Evolutionary conservation across 129 eudicot species (phyloP), one percentile per base, ranked within the genome.

Genomic region (Arctium lappa): DNA sequence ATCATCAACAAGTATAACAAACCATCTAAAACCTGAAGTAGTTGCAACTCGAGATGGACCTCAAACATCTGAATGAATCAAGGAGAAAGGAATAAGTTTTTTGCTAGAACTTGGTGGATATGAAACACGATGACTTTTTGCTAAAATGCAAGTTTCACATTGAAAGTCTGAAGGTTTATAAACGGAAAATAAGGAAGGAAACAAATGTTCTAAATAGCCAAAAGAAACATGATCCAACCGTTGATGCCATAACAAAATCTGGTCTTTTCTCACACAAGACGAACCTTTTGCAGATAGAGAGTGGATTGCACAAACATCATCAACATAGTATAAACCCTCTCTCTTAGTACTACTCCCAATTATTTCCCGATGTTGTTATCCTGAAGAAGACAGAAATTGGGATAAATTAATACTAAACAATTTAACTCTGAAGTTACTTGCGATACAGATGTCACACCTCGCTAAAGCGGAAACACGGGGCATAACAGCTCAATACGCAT

Each of bases 21-120:
- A 60, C 81, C 81, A 77, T 8, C 33, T 27, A 13, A 77, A 3
- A 11, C 81, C 73, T 1, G 30, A 31, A 60, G 30, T 3, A 1
- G 50, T 77, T 8, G 72, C 4, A 56, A 77, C 4, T 0, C 40
- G 75, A 7, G 81, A 0, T 1, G 81, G 50, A 13, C 81, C 81
- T 73, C 72, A 77, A 10, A 77, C 81, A 77, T 77, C 72, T 1
- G 81, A 77, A 77, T 77, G 81, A 77, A 77, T 16, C 29, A 77
- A 33, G 1, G 81, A 0, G 27, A 77, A 77, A 32, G 81, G 81
- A 18, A 46, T 8, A 2, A 18, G 15, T 18, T 3, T 5, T 77
- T 44, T 77, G n/a, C 38, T 56, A 38, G 12, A 8, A 68, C 40
- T 66, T 62, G 11, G 16, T 1, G 60, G 37, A 27, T 36, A 4